phyloP scores from a whole-genome alignment of 139 green algal species.

The Chlorella sp. region DNA sequence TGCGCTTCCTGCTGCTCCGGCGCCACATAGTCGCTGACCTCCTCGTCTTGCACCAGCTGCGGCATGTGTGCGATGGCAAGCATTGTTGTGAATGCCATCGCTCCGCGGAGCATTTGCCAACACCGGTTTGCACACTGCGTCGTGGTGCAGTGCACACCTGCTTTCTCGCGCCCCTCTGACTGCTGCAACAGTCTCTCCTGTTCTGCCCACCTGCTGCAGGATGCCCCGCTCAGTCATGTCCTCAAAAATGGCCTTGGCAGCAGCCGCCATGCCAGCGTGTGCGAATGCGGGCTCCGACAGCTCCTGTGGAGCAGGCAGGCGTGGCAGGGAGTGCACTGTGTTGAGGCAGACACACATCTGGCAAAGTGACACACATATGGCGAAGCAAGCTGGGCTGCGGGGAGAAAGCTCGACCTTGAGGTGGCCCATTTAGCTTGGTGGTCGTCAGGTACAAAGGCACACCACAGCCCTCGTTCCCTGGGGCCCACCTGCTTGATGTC shows the following conservation, averaged over 20 bases:
- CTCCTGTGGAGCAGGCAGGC: constrained; percentile 4
- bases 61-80: too few relatives aligned
- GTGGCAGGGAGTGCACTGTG: background rate
- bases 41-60: constrained; percentile 24
- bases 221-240: constrained; percentile 54
- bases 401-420: too few relatives aligned
- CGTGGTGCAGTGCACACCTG: too few relatives aligned
- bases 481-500: constrained; percentile 19
- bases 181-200: background rate
- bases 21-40: background rate
- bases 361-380: background rate
- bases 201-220: constrained; percentile 18
- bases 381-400: too few relatives aligned
- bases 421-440: too few relatives aligned
- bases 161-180: too few relatives aligned
- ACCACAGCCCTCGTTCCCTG: too few relatives aligned
- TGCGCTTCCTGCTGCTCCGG: background rate
- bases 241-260: constrained; percentile 51
- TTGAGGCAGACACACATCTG: background rate
- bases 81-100: too few relatives aligned
- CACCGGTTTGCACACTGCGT: too few relatives aligned
- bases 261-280: constrained; percentile 53
- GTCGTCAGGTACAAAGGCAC: too few relatives aligned
- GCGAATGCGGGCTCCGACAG: constrained; percentile 18
- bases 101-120: too few relatives aligned